These are phyloP conservation scores for Fusarium equiseti DNA, from an alignment of 2,329 filamentous ascomycete genomes.

Conservation along the genomic window DNA sequence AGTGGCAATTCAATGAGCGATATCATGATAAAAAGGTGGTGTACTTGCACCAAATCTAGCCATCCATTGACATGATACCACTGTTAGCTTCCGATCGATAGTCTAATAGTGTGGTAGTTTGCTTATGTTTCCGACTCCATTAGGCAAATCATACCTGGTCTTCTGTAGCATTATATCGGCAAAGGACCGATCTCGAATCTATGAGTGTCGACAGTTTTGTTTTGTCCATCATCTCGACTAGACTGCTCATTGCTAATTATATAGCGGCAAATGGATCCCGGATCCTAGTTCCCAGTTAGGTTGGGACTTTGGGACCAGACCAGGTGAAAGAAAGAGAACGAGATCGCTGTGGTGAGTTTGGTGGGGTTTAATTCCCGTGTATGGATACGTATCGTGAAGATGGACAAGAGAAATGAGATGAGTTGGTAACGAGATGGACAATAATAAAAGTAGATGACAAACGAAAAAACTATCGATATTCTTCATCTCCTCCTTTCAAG, in stretches of 20 bases:
- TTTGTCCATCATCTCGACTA: conserved; percentile 6
- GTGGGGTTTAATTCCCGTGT: conserved; percentile 42
- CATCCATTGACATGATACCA: conserved; percentile 27
- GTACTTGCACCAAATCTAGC: conserved; percentile 11
- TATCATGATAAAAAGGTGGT: conserved; percentile 33
- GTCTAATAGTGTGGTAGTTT: conserved; percentile 4
- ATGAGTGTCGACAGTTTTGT: background rate
- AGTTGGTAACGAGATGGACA: conserved; percentile 25
- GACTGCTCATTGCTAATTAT: conserved; percentile 23
- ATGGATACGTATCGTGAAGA: conserved; percentile 16
- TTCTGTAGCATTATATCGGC: conserved; percentile 15
- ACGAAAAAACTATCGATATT: conserved; percentile 20
- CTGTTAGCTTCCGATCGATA: background rate
- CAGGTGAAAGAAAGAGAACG: conserved; percentile 16
- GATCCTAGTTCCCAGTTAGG: conserved; percentile 34
- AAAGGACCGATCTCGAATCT: conserved; percentile 32
- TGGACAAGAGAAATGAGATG: conserved; percentile 45
- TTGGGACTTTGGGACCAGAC: conserved; percentile 45
- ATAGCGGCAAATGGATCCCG: conserved; percentile 24
- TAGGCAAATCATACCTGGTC: conserved; percentile 12
- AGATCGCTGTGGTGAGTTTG: conserved; percentile 39
- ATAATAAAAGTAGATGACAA: conserved; percentile 26
- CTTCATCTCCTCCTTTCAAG: conserved; percentile 23
- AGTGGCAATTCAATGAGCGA: conserved; percentile 17
- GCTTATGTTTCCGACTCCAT: conserved; percentile 12